These are phyloP conservation scores for Pyrus betulifolia DNA, from an alignment of 306 rosid genomes.

Conservation along the genomic window DNA sequence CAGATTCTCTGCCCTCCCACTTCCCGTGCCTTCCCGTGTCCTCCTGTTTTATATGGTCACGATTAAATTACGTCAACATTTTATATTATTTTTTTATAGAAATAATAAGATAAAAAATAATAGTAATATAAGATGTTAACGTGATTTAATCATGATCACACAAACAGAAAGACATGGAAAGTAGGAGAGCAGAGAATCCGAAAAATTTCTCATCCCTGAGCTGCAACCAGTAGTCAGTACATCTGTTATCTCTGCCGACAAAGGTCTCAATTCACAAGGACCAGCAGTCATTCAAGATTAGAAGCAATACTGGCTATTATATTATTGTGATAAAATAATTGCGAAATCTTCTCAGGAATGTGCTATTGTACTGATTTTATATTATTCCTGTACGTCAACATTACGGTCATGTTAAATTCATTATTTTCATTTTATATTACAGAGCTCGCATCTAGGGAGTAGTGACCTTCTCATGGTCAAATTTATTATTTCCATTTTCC, in stretches of 20 bases:
- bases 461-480: not conserved
- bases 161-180: too few relatives aligned
- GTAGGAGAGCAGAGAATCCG: too few relatives aligned
- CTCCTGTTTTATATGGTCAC: too few relatives aligned
- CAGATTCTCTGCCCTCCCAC: too few relatives aligned
- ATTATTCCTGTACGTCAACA: not conserved
- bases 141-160: too few relatives aligned
- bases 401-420: too few relatives aligned
- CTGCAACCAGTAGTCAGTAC: not conserved
- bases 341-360: not conserved
- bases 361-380: not conserved
- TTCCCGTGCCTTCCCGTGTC: too few relatives aligned
- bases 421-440: not conserved
- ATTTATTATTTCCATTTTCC: not conserved
- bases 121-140: too few relatives aligned
- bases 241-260: constrained; percentile 12
- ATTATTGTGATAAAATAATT: not conserved
- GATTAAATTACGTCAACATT: too few relatives aligned
- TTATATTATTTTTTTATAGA: too few relatives aligned
- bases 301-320: not conserved
- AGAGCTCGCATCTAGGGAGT: not conserved
- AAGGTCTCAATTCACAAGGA: not conserved
- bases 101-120: too few relatives aligned
- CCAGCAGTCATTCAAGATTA: constrained; percentile 15
- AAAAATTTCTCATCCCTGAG: too few relatives aligned